Evolutionary conservation across 1,284 basidiomycete genomes (phyloP).

Genomic region (Microbotryum lychnidis-dioicae): DNA sequence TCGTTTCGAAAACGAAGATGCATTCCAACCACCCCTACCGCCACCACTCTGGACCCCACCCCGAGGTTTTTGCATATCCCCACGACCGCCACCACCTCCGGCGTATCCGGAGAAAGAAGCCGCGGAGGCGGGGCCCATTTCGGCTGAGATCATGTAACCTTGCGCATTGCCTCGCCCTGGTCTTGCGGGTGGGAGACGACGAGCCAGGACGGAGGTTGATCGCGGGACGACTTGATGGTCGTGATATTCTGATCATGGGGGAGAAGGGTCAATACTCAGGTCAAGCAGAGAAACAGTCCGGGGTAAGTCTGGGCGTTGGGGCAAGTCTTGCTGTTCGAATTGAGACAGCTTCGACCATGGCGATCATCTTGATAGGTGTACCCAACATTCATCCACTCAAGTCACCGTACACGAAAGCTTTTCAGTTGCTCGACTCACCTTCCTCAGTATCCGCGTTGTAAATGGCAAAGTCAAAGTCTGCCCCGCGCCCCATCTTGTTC

Average conservation of each 20-base stretch:
- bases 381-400: background rate
- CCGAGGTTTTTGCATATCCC: conserved; percentile 13
- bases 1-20: conserved; percentile 61
- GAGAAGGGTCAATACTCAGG: background rate
- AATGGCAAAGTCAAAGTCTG: conserved; percentile 90
- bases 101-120: background rate
- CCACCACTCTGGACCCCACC: conserved; percentile 36
- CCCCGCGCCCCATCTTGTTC: conserved; percentile 85
- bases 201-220: conserved; percentile 86
- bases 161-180: conserved; percentile 83
- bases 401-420: background rate
- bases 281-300: too few relatives aligned
- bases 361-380: background rate
- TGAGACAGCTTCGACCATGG: background rate
- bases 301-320: too few relatives aligned
- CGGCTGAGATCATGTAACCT: conserved; percentile 30
- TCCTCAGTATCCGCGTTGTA: conserved; percentile 70
- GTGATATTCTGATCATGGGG: conserved; percentile 68
- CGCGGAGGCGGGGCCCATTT: background rate
- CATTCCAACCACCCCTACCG: conserved; percentile 26
- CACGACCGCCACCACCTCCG: conserved; percentile 5
- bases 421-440: conserved; percentile 50
- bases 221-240: conserved; percentile 85
- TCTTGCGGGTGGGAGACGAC: conserved; percentile 72
- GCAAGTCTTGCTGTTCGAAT: too few relatives aligned